Base-by-base conservation (phyloP, 495 filamentous ascomycete genomes). In the Penicillium macrosclerotiorum region DNA sequence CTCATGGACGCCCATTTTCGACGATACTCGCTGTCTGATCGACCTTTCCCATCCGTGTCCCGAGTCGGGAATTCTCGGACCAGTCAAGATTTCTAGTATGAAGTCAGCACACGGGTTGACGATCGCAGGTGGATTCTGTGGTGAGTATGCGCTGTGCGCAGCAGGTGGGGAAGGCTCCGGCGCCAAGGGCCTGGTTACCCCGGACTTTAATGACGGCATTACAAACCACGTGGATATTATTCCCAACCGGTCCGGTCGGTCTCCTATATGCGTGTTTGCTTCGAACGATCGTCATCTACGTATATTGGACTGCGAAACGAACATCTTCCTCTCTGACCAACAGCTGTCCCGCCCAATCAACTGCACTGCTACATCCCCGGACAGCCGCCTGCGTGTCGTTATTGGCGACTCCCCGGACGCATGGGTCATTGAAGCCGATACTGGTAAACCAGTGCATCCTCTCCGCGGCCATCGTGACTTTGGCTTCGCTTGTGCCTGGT, bases 401-500 rank as follows among this genome's bases (percentile, higher is more conserved):
- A 89, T 95, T 11, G 81, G 83, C 37, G 84, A 88, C 54, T 74
- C 73, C 20, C 67, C 68, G 1, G 68, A 78, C 31, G 75, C 80
- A 8, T 71, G 78, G 51, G 72, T 88, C 49, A 79, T 82, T 13
- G 75, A 85, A 62, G 80, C 84, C 3, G 82, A 85, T 42, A 76
- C 71, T 2, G 84, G 84, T 5, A 62, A 70, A 37, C 65, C 65
- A 0, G 67, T 85, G 8, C 71, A 77, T 34, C 70, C 68, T 1
- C 75, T 96, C 3, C 64, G 68, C 3, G 83, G 83, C 3, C 92
- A 96, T 58, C 76, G 72, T 17, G 90, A 96, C 61, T 91, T 76
- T 53, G 89, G 85, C 36, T 96, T 96, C 50, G 88, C 91, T 3
- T 92, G 87, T 54, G 90, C 85, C 52, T 97, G 92, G 92, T 83